phyloP scores from a whole-genome alignment of 306 rosid species.

The Oxytropis ochrocephala region DNA sequence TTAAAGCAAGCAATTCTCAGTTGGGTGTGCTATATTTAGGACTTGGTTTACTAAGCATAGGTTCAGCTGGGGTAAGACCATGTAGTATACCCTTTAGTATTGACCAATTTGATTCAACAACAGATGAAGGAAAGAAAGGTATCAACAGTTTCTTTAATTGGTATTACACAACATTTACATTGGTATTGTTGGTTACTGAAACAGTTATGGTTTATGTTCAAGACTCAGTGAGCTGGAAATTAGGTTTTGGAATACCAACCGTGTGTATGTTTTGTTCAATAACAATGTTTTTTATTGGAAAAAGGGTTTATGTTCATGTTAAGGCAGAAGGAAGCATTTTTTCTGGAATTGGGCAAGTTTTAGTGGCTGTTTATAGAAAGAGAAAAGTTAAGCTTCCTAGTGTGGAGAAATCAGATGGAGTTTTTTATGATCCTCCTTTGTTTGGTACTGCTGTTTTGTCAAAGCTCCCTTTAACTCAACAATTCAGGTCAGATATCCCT shows the following conservation, averaged over 20 bases:
- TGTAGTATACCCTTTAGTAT: constrained; percentile 77
- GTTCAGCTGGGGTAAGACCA: constrained; percentile 63
- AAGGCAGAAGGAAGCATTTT: constrained; percentile 60
- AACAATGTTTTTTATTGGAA: constrained; percentile 44
- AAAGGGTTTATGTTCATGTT: constrained; percentile 33
- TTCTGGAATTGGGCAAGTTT: constrained; percentile 41
- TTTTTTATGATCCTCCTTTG: constrained; percentile 50
- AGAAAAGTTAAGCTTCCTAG: constrained; percentile 35
- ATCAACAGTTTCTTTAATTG: constrained; percentile 54
- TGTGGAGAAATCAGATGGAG: background rate
- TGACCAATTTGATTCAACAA: constrained; percentile 60
- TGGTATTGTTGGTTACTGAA: constrained; percentile 37
- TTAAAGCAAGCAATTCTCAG: constrained; percentile 32
- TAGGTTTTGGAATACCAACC: constrained; percentile 71
- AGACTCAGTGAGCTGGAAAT: constrained; percentile 61
- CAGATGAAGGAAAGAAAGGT: constrained; percentile 56
- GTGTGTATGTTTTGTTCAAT: constrained; percentile 45
- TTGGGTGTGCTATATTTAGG: constrained; percentile 44
- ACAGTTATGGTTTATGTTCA: constrained; percentile 62
- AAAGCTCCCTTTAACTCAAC: constrained; percentile 50
- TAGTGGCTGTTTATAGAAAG: constrained; percentile 62
- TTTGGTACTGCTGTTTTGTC: constrained; percentile 14
- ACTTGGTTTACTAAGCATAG: constrained; percentile 39
- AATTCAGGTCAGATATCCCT: constrained; percentile 41
- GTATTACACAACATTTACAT: constrained; percentile 43